Percentiles rank a stretch among this genome's conserved stretches.
These are phyloP conservation scores for Tylopilus sp. DNA, from an alignment of 1,284 basidiomycete species.

Conservation along the genomic window DNA sequence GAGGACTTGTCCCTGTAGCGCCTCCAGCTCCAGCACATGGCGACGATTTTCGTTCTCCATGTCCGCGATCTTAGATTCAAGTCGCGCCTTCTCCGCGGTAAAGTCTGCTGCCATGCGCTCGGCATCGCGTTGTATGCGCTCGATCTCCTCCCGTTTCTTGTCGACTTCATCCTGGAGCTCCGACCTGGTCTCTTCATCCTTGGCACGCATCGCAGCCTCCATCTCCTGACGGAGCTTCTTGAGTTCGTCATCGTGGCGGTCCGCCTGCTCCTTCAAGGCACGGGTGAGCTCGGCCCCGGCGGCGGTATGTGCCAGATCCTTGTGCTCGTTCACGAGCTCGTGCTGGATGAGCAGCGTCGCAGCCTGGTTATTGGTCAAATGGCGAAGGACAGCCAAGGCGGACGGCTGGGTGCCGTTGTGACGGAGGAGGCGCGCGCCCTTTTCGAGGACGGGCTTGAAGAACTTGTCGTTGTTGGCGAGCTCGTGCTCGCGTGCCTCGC, in stretches of 20 bases:
- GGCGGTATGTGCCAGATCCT: constrained; percentile 39
- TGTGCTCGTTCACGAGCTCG: constrained; percentile 43
- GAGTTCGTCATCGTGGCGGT: constrained; percentile 39
- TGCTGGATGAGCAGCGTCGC: constrained; percentile 41
- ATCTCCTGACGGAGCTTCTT: constrained; percentile 39
- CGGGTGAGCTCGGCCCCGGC: constrained; percentile 42
- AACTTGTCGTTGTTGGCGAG: constrained; percentile 42
- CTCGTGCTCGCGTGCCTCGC: constrained; percentile 38
- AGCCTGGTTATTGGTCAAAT: constrained; percentile 35
- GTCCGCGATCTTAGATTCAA: constrained; percentile 30
- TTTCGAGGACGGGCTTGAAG: constrained; percentile 42
- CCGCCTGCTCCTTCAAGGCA: constrained; percentile 38
- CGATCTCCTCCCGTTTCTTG: constrained; percentile 35
- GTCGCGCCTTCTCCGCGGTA: constrained; percentile 32
- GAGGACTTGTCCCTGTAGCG: constrained; percentile 31
- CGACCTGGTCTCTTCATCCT: constrained; percentile 39
- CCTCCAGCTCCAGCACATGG: constrained; percentile 19
- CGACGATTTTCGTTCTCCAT: constrained; percentile 32
- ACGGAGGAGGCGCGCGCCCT: constrained; percentile 41
- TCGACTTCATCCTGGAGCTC: constrained; percentile 41
- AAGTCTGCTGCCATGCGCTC: constrained; percentile 36
- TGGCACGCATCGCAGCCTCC: constrained; percentile 36
- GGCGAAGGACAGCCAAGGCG: constrained; percentile 31
- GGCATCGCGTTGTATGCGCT: constrained; percentile 31
- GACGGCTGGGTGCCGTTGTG: constrained; percentile 35